Evolutionary conservation across 495 filamentous ascomycete species (phyloP), one percentile per base, ranked within the genome.

Genomic region (Xylaria scruposa): DNA sequence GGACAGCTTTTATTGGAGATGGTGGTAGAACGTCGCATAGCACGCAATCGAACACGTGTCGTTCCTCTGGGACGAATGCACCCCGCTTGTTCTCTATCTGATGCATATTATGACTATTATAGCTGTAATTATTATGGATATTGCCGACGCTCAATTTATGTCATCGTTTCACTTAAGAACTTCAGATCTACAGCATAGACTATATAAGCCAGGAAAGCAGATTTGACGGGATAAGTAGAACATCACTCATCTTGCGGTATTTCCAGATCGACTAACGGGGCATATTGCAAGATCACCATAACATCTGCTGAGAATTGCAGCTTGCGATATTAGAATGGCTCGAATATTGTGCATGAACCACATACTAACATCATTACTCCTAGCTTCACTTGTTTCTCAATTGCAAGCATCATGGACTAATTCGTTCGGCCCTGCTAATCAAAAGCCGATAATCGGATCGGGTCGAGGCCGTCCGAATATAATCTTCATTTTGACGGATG

Each of bases 401-500:
- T 9, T 26, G 33, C 38, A 54, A 13, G 40, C 67, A 69, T 60
- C 53, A 60, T 69, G 24, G 67, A 10, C 38, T 36, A 2, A 36
- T 10, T 5, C 31, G 6, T 61, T 46, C 8, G 67, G 54, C 10
- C 40, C 54, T 10, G n/a, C 17, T 29, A 60, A 60, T 61, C 67
- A 69, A 61, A 21, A 69, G 19, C 38, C 54, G 7, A 17, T 69
- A 24, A 17, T 19, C 3, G 54, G 24, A 10, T 2, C 0, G 0
- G 53, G 67, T 1, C 33, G 5, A 4, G 59, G 31, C 9, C 42
- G 36, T 13, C 88, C 89, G 4, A 91, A 91, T 71, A 85, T 91
- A 68, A 81, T 92, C 26, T 90, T 92, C 71, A 82, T 92, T 58
- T 81, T 92, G 31, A 90, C 89, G 0, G 90, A 92, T 70, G 89